Evolutionary conservation across 306 rosid genomes (phyloP), one percentile per base, ranked within the genome.

Genomic region (Hippophae tibetana): DNA sequence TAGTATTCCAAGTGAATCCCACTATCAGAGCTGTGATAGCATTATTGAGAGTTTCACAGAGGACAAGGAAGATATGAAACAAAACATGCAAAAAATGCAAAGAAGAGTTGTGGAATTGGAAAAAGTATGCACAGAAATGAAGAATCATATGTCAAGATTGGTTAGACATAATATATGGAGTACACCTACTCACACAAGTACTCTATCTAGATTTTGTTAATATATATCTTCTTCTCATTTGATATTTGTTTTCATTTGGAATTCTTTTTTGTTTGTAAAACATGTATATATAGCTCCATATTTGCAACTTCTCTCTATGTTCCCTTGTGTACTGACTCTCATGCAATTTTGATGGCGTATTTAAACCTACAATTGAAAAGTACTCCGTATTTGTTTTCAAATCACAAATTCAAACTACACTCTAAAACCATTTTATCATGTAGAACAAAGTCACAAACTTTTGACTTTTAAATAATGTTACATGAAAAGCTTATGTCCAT

Each of bases 91-190:
- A 61, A 72, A 60, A 48, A 88, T 88, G 86, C 84, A 85, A 67
- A 65, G 56, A 57, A 82, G 84, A 70, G 96, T 82, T 9, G 72
- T 63, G 23, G 86, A 88, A 70, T 77, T 83, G 64, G 96, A 85
- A 80, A 79, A 69, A 43, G 58, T 75, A 57, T 85, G 90, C 40
- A 75, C 23, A 41, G 78, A 81, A 64, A 83, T 83, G 85, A 81
- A 81, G 64, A 69, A 75, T 61, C 87, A 79, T 6, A 75, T 85
- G 83, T 73, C 80, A n/a, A 82, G 47, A 65, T 56, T 82, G 62
- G 74, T 54, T 18, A 62, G 68, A 58, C 68, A 60, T 31, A 70
- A 60, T 70, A 70, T 67, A 9, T 51, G 56, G n/a, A 54, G 70
- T 58, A 62, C 75, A 54, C 79, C 84, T 62, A 56, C 67, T 57